Base-by-base conservation (phyloP, 306 rosid species). In the Mucuna pruriens region DNA sequence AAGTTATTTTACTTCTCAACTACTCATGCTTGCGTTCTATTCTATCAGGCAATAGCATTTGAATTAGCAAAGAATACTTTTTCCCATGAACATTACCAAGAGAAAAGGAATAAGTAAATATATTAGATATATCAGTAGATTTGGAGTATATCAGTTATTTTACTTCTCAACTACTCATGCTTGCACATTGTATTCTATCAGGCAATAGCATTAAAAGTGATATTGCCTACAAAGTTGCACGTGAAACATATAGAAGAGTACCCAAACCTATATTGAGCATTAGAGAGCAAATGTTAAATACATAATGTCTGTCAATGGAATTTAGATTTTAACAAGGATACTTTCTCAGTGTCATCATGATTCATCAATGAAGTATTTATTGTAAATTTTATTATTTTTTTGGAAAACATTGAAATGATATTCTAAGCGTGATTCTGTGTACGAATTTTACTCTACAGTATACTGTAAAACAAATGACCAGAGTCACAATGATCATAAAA, bases 391-490 rank as follows among this genome's bases (percentile, higher is more conserved):
- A 17, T 16, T 25, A 9, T 19, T 63, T 7, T 48, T 51, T 52
- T 2, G 11, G 60, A 36, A 22, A 78, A 74, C 42, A 46, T 5
- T 57, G 40, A 51, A n/a, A 52, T 54, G 19, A 74, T 69, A 75
- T 48, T 22, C 22, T 69, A 54, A 62, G 29, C 40, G 29, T 65
- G 15, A 36, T 34, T 62, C 9, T 40, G 25, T 80, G 26, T n/a
- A 38, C 49, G 12, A 73, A 75, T 61, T 74, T 75, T 38, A 69
- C 23, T 34, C 70, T 22, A 48, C 9, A n/a, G 34, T 23, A 42
- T 29, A 76, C 76, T 39, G 26, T n/a, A 46, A 75, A 68, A 26
- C 19, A 71, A 70, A 72, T 70, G 77, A 78, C 64, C 48, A 70
- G 51, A 71, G 69, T 26, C 78, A 51, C 22, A 48, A 10, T 62